Evolutionary conservation across 2,329 filamentous ascomycete species (phyloP).

Genomic region (Colletotrichum echinochloae): DNA sequence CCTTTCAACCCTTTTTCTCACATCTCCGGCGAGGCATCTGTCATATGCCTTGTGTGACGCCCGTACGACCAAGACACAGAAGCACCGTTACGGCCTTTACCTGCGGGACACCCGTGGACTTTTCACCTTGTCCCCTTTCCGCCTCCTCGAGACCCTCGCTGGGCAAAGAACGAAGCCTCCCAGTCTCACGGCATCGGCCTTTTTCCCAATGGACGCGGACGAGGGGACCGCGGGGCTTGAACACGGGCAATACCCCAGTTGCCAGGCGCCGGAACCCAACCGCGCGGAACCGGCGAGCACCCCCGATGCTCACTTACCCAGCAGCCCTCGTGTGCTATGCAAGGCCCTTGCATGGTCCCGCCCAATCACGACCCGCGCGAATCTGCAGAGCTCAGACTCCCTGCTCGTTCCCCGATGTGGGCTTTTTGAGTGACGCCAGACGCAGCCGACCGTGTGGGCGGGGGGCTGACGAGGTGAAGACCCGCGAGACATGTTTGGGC

Average conservation of each 20-base stretch:
- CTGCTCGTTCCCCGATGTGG: conserved; percentile 28
- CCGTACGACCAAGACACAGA: conserved; percentile 30
- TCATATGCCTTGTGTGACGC: conserved; percentile 8
- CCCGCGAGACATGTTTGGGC: conserved; percentile 4
- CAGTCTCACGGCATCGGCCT: background rate
- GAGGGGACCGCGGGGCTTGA: background rate
- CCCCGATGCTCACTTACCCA: background rate
- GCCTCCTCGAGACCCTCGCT: background rate
- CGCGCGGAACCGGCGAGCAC: conserved; percentile 34
- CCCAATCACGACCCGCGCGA: conserved; percentile 15
- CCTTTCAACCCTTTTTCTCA: background rate
- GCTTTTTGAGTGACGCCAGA: conserved; percentile 17
- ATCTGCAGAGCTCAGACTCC: conserved; percentile 17
- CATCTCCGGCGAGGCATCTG: background rate
- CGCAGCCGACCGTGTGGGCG: background rate
- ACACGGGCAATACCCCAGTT: conserved; percentile 16
- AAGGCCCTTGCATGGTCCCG: conserved; percentile 25
- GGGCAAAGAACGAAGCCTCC: background rate
- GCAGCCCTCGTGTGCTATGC: background rate
- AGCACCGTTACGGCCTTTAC: conserved; percentile 36
- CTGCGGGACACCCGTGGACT: background rate
- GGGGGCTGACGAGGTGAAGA: conserved; percentile 13
- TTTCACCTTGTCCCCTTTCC: background rate
- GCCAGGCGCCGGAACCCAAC: conserved; percentile 29
- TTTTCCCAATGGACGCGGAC: background rate